Evolutionary conservation across 495 filamentous ascomycete species (phyloP), one percentile per base, ranked within the genome.

Genomic region (Aspergillus campestris): DNA sequence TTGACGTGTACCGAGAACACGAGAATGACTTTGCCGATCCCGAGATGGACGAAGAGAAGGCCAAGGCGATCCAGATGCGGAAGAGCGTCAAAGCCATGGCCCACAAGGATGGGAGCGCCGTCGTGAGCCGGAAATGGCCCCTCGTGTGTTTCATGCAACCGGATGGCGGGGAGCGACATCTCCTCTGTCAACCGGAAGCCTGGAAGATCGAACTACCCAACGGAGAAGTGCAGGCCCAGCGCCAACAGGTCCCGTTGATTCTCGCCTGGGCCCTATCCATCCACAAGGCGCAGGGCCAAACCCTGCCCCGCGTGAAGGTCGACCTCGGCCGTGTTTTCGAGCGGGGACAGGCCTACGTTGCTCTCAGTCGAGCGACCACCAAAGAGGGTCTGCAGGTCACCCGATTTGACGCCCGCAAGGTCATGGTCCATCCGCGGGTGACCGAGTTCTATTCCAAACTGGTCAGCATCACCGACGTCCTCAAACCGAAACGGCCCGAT

Each of bases 191-290:
- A 46, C 84, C 81, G 4, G 94, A 97, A 57, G 71, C 78, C 7
- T 98, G 94, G 94, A 98, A 95, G 62, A 86, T 95, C 29, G 94
- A 98, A 63, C 79, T 95, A 18, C 94, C 94, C 10, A 96, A 85
- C 38, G 92, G 92, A 34, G 92, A 98, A 57, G 75, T 95, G 0
- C 92, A 96, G 64, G 92, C 92, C 2, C 80, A 82, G 31, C 84
- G 74, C 15, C 55, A 62, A 47, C 74, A 78, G 43, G 64, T 78
- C 7, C 49, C 92, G 2, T 73, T 98, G 30, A 97, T 97, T 42
- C 74, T 98, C 8, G 92, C 92, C 1, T 97, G 92, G 92, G 94
- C 92, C 10, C 67, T 98, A 11, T 94, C 87, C 2, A 97, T 98
- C 50, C 92, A 98, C 71, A 98, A 98, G 67, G 92, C 94, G 7